Evolutionary conservation across 352 stramenopile species (phyloP), one percentile per base, ranked within the genome.

Genomic region (Pythium monospermum): DNA sequence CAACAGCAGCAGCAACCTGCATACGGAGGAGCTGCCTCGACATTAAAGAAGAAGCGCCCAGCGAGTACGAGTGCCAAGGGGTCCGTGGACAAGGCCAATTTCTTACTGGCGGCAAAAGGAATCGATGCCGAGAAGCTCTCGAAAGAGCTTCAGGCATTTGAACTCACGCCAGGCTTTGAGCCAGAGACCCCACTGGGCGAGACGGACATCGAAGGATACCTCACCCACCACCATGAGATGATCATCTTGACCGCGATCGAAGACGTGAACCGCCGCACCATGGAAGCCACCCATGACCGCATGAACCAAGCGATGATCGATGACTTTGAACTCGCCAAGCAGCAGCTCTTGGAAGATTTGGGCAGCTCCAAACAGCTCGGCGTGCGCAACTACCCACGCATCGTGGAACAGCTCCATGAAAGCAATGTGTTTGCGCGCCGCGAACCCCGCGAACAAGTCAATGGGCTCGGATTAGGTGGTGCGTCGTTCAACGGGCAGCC

Each of bases 201-300:
- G 56, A 94, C 81, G 26, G 82, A 96, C 37, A 74, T 96, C 27
- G 83, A 96, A 47, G 82, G 79, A 4, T 95, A 94, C 65, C 59
- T 96, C 42, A 82, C 76, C 36, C 84, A 95, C 59, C 86, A 96
- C 65, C 86, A 96, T 65, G 86, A 96, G 57, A 94, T 94, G 81
- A 93, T 96, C 61, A 75, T 95, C 32, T 64, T 95, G 26, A 93
- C 83, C n/a, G 82, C 86, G 42, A 91, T 96, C 31, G 84, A 96
- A 49, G 83, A 95, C 50, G 80, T 87, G 15, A 88, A 83, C 52
- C 79, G 71, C 42, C 81, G 72, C 62, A 92, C 77, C 13, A 82
- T 90, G 41, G 75, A 87, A 38, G 70, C 77, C 16, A 90, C 78
- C 4, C 83, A 94, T 49, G 80, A 94, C 45, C 74, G 73, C 42